These are phyloP conservation scores for Coemansia sp. DNA, from an alignment of 192 early-diverging fungal species.

Conservation along the genomic window DNA sequence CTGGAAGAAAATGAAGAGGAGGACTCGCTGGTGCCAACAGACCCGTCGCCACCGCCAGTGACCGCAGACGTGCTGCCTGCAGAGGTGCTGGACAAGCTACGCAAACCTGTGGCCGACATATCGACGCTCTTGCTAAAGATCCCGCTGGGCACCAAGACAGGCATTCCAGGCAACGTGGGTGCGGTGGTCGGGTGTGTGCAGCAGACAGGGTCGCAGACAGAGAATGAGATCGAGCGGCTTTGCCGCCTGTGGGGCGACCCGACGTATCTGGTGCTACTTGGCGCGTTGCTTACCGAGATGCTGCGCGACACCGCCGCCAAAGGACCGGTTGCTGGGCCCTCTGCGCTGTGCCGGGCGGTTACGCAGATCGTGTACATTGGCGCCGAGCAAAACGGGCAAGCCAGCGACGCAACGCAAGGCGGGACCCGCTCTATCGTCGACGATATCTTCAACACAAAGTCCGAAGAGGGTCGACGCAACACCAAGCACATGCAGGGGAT, in stretches of 20 bases:
- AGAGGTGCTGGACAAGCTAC: conserved; percentile 15
- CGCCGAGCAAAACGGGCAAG: not conserved
- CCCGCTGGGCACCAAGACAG: conserved; percentile 15
- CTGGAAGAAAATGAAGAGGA: not conserved
- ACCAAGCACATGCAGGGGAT: conserved; percentile 20
- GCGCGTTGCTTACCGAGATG: conserved; percentile 22
- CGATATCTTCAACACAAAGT: conserved; percentile 1
- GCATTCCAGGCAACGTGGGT: not conserved
- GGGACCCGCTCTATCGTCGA: conserved; percentile 2
- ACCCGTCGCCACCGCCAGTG: not conserved
- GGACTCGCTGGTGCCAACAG: not conserved
- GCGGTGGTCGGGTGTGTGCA: conserved; percentile 10
- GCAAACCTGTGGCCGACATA: conserved; percentile 24
- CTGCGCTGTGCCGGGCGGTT: conserved; percentile 5
- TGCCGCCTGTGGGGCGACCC: conserved; percentile 45
- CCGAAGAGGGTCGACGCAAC: conserved; percentile 20
- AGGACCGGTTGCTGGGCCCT: not conserved
- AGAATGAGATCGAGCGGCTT: conserved; percentile 39
- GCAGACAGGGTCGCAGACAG: conserved; percentile 14
- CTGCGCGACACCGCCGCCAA: conserved; percentile 2
- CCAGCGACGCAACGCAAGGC: not conserved
- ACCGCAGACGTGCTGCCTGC: conserved; percentile 2
- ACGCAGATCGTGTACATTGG: conserved; percentile 6
- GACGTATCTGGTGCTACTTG: conserved; percentile 22
- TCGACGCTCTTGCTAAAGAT: conserved; percentile 22